Evolutionary conservation across 2,329 filamentous ascomycete genomes (phyloP), one percentile per base, ranked within the genome.

Genomic region (Fusarium sp.): DNA sequence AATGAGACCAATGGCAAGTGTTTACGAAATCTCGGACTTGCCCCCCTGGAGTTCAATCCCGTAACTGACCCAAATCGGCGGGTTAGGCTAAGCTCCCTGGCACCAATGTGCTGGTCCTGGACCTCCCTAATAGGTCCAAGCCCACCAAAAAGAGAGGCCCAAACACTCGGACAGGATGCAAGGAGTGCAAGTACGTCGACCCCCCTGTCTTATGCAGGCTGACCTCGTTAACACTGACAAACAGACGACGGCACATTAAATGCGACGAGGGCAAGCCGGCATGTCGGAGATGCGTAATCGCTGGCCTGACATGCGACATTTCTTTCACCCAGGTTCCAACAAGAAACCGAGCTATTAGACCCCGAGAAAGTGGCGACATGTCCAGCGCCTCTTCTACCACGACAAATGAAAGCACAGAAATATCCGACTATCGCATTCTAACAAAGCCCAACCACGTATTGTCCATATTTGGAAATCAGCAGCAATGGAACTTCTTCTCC

Each of bases 221-320:
- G 20, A 8, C 38, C 35, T 61, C 8, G 54, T 57, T 72, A 50
- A 62, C 63, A 11, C 12, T 6, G 22, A 3, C 11, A 15, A 10
- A 64, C n/a, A 77, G 76, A 54, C 71, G 73, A 30, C 74, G 76
- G 11, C 77, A 73, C 58, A 68, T 76, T 45, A 78, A 78, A 63
- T 78, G 76, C 38, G 76, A 78, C 35, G 73, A 78, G 30, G 66
- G 52, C 2, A 77, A 62, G 35, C 76, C 76, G 15, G 57, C 65
- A 2, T 78, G 76, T 38, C 38, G 69, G 27, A 58, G 63, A 33
- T 78, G 76, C 45, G 54, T 71, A 2, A 58, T 59, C 1, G 54
- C 68, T 15, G 69, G 71, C 4, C 60, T 69, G 35, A 32, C 52
- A 20, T 77, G 75, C 15, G 67, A 71, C 59, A 59, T 73, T 32